Evolutionary conservation across 2,329 filamentous ascomycete genomes (phyloP), one percentile per base, ranked within the genome.

Genomic region (Alternaria alternata): DNA sequence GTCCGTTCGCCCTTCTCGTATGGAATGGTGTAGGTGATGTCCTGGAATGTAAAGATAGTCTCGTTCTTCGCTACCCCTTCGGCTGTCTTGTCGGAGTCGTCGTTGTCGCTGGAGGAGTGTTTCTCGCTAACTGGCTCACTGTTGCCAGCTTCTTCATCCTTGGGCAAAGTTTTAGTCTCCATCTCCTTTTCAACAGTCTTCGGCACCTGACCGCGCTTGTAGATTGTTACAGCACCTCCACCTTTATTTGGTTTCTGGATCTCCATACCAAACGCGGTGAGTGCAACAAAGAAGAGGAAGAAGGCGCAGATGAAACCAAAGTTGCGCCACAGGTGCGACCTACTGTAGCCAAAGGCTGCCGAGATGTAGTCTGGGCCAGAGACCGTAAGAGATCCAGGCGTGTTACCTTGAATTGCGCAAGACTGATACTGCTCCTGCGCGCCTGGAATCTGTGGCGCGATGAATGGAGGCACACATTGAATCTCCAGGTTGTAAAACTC

Each of bases 1-100:
- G 74, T 75, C 14, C 81, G 73, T 46, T 82, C 79, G 3, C 79
- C 79, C 38, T 77, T 76, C 22, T 81, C 73, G 28, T 81, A 82
- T 11, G 81, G 79, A 60, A 93, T 90, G 0, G 87, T 90, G 75
- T 97, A 97, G 72, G 89, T 92, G 61, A 97, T 87, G 65, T 91
- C 84, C 75, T 94, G 91, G 91, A 93, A 97, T 0, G 93, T 96
- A 61, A 96, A 81, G 39, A 81, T 75, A 4, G 78, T 76, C 51
- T 90, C 87, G 61, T 89, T 89, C 69, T 86, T 87, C 2, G 86
- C 86, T 14, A 90, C 84, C 2, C 82, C 82, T 34, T 83, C 77
- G 43, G 82, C 75, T 0, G 69, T 66, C 70, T 77, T 53, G 24
- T 59, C 58, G 1, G 65, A 65, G 44, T 68, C 63, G 20, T 68